Percentiles rank a stretch among this genome's conserved stretches.
phyloP scores from a whole-genome alignment of 306 rosid genomes.

The Quercus wislizeni region DNA sequence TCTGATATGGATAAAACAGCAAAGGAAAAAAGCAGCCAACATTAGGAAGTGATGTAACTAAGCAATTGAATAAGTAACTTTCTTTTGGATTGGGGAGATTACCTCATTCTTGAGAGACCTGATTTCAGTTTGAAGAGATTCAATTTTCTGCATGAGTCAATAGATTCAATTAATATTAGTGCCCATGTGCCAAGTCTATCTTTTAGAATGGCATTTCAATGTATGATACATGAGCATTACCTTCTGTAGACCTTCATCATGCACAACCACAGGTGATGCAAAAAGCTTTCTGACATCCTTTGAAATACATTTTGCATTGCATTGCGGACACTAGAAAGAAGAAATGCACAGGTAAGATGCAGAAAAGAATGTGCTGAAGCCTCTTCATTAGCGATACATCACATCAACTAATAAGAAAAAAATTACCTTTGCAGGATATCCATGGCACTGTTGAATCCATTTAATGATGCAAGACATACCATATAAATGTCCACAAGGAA shows the following conservation, averaged over 20 bases:
- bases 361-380: no score
- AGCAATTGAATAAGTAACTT: no score
- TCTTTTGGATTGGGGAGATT: background rate
- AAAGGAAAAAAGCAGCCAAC: no score
- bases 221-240: background rate
- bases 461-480: conserved; percentile 15
- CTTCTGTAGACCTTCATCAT: conserved; percentile 4
- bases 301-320: conserved; percentile 3
- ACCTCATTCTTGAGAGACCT: conserved; percentile 12
- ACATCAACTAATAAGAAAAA: no score
- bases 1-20: no score
- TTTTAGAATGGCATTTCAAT: no score
- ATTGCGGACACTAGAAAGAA: conserved; percentile 13
- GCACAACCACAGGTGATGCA: conserved; percentile 9
- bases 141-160: conserved; percentile 7
- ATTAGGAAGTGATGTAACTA: no score
- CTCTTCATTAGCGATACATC: no score
- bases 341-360: background rate
- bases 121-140: background rate
- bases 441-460: conserved; percentile 2
- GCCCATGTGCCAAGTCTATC: background rate
- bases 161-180: background rate
- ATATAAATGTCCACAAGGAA: conserved; percentile 22
- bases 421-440: conserved; percentile 8
- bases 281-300: conserved; percentile 4